These are phyloP conservation scores for Trichocladium antarcticum DNA, from an alignment of 495 filamentous ascomycete species.

Conservation along the genomic window DNA sequence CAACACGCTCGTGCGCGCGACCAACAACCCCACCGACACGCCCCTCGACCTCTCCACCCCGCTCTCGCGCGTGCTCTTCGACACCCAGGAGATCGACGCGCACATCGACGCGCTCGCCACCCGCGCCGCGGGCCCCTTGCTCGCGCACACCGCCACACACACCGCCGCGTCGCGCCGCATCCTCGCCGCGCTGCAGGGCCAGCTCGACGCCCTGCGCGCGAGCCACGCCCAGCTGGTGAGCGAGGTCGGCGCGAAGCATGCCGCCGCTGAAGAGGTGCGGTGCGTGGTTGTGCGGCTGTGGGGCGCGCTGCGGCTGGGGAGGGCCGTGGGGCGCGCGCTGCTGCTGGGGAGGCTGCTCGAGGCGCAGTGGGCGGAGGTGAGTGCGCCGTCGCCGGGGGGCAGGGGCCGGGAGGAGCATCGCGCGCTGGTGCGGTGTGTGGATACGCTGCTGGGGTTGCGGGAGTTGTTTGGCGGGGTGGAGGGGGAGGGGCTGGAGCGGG, in stretches of 20 bases:
- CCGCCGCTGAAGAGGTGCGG: conserved; percentile 67
- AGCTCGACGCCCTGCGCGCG: conserved; percentile 66
- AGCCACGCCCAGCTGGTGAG: conserved; percentile 72
- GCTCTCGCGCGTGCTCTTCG: conserved; percentile 86
- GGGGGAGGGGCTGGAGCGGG: conserved; percentile 59
- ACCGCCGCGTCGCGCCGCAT: conserved; percentile 56
- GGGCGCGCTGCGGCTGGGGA: conserved; percentile 63
- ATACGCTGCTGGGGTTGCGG: conserved; percentile 61
- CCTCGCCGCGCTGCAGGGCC: conserved; percentile 58
- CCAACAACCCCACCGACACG: conserved; percentile 84
- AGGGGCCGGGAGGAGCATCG: conserved; percentile 55
- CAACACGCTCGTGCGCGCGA: conserved; percentile 74
- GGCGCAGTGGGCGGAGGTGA: conserved; percentile 52
- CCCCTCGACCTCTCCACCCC: conserved; percentile 89
- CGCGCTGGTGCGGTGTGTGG: conserved; percentile 64
- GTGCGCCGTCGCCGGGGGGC: conserved; percentile 19
- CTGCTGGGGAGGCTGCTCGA: conserved; percentile 79
- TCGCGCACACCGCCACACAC: conserved; percentile 64
- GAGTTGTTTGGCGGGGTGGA: conserved; percentile 60
- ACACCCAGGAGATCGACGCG: conserved; percentile 93
- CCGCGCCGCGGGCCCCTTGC: conserved; percentile 69
- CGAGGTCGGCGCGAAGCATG: conserved; percentile 72
- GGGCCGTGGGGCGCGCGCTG: conserved; percentile 64
- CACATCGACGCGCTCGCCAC: conserved; percentile 87
- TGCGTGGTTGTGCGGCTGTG: conserved; percentile 62